These are phyloP conservation scores for Penicillium oxalicum DNA, from an alignment of 2,329 filamentous ascomycete species.

Conservation along the genomic window DNA sequence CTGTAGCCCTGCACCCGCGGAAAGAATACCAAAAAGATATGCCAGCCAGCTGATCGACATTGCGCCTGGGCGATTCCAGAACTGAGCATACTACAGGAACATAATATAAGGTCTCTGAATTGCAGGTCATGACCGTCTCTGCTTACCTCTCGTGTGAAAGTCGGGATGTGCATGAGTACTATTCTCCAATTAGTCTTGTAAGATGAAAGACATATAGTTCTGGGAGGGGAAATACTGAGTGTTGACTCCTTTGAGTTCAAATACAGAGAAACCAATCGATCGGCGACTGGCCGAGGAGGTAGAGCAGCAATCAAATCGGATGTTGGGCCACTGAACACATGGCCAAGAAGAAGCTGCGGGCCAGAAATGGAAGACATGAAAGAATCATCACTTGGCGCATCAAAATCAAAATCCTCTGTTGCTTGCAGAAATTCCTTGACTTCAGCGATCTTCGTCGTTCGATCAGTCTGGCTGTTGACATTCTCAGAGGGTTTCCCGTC, in stretches of 20 bases:
- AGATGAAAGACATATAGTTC: neutral
- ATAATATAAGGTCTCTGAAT: neutral
- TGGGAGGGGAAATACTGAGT: constrained; percentile 10
- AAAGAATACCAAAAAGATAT: constrained; percentile 15
- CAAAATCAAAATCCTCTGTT: constrained; percentile 4
- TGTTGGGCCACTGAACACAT: constrained; percentile 9
- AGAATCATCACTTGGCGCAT: constrained; percentile 9
- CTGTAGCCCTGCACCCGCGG: constrained; percentile 12
- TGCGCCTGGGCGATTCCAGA: constrained; percentile 13
- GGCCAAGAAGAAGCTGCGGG: constrained; percentile 15
- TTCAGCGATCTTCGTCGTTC: constrained; percentile 15
- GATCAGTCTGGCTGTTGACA: neutral
- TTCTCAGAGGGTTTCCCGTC: neutral
- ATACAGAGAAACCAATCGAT: constrained; percentile 21
- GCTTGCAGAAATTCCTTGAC: constrained; percentile 16
- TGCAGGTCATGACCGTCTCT: neutral
- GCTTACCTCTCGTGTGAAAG: constrained; percentile 17
- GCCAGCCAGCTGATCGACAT: constrained; percentile 15
- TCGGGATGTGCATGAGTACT: constrained; percentile 18
- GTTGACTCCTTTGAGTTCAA: constrained; percentile 22
- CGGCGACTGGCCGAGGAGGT: constrained; percentile 17
- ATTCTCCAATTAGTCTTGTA: neutral
- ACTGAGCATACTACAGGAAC: constrained; percentile 10
- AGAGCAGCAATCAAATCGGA: constrained; percentile 22
- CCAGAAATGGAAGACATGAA: constrained; percentile 8